phyloP scores from a whole-genome alignment of 352 stramenopile species.

The Pythium rhizo-oryzae region DNA sequence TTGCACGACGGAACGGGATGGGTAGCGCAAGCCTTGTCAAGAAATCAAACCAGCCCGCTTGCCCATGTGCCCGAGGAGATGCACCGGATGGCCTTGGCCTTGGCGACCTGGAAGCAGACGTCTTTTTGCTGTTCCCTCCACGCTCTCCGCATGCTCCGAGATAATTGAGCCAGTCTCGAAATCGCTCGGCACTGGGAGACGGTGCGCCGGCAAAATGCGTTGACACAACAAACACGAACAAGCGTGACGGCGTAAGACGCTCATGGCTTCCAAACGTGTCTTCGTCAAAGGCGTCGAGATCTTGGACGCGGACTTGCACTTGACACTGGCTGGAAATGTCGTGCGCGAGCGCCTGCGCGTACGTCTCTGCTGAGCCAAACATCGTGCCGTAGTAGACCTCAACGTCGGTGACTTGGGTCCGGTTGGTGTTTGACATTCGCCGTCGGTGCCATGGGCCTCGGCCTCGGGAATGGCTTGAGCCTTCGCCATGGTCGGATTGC shows the following conservation, averaged over 20 bases:
- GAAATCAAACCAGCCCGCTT: neutral
- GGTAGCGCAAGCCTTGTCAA: neutral
- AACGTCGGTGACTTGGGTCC: constrained; percentile 44
- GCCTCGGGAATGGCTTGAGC: too few species aligned
- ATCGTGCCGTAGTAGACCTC: constrained; percentile 94
- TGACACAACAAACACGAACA: constrained; percentile 91
- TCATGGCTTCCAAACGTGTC: constrained; percentile 30
- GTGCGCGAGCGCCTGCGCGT: constrained; percentile 78
- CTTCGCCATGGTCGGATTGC: too few species aligned
- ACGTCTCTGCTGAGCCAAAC: constrained; percentile 93
- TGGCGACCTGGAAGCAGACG: neutral
- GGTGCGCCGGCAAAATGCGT: constrained; percentile 96
- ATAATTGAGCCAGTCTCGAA: constrained; percentile 65
- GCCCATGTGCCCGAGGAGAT: neutral
- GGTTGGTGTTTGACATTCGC: neutral
- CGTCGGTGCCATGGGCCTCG: too few species aligned
- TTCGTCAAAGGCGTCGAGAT: constrained; percentile 87
- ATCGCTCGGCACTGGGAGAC: constrained; percentile 91
- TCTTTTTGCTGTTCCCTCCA: constrained; percentile 4
- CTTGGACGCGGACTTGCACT: constrained; percentile 62
- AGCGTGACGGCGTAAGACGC: constrained; percentile 19
- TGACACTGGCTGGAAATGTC: constrained; percentile 62
- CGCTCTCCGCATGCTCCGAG: constrained; percentile 3
- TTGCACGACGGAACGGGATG: neutral
- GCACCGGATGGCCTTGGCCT: neutral